A percentile compares a stretch with the other conserved stretches of the same genome.
Evolutionary conservation across 2,329 filamentous ascomycete species (phyloP).

Genomic region (Lasiodiplodia gonubiensis): DNA sequence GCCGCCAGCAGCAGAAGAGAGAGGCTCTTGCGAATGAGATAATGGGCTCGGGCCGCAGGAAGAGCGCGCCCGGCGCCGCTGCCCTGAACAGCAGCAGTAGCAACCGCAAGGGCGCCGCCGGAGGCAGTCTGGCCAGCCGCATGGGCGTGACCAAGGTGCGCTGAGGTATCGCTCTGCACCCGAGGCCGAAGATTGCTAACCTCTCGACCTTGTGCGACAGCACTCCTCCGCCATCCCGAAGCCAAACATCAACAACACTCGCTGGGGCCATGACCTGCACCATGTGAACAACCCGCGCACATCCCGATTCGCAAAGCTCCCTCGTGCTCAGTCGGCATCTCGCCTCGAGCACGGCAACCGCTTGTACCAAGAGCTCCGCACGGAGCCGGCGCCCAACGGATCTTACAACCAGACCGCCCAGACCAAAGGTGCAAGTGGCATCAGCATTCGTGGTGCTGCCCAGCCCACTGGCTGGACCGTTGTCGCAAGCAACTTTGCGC

Average conservation of each 20-base stretch:
- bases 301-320: conserved; percentile 42
- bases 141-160: conserved; percentile 74
- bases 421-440: conserved; percentile 52
- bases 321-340: conserved; percentile 47
- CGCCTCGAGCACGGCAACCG: conserved; percentile 50
- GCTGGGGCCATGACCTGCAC: conserved; percentile 76
- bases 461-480: conserved; percentile 59
- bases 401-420: conserved; percentile 35
- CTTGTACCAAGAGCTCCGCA: conserved; percentile 48
- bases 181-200: not conserved
- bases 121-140: conserved; percentile 65
- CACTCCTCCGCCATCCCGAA: conserved; percentile 29
- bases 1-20: conserved; percentile 72
- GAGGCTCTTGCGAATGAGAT: conserved; percentile 74
- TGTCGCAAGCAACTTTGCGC: conserved; percentile 81
- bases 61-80: conserved; percentile 61
- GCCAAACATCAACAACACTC: conserved; percentile 59
- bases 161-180: not conserved
- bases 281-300: conserved; percentile 42
- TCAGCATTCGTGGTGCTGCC: conserved; percentile 71
- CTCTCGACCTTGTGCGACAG: conserved; percentile 34
- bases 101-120: conserved; percentile 51
- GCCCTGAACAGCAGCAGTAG: conserved; percentile 44
- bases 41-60: conserved; percentile 65
- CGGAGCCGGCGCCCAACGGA: conserved; percentile 39